Percentiles rank a stretch among this genome's conserved stretches.
These are phyloP conservation scores for Wickerhamomyces strasburgensis DNA, from an alignment of 805 yeast genomes.

Conservation along the genomic window DNA sequence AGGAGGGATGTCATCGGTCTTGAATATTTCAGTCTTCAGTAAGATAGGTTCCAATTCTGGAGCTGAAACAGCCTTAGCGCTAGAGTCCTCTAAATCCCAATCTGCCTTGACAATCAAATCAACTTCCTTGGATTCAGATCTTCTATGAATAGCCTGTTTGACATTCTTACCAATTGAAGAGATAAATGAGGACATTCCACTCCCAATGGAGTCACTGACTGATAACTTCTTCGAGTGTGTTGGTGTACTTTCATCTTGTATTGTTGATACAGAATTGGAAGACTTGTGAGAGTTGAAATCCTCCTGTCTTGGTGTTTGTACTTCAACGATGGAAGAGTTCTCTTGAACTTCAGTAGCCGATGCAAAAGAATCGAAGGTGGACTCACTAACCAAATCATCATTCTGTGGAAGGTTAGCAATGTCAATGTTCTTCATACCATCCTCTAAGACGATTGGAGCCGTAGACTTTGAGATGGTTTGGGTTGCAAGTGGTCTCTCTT, in stretches of 20 bases:
- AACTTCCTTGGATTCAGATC: not conserved
- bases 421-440: slow-evolving; percentile 18
- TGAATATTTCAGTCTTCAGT: no score
- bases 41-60: no score
- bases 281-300: slow-evolving; percentile 13
- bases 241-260: slow-evolving; percentile 5
- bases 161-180: not conserved
- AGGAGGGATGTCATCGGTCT: no score
- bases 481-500: slow-evolving; percentile 20
- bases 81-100: no score
- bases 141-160: slow-evolving; percentile 1
- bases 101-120: no score
- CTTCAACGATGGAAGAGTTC: slow-evolving; percentile 5
- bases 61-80: no score
- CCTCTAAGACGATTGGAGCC: slow-evolving; percentile 12
- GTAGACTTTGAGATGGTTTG: slow-evolving; percentile 7
- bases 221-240: slow-evolving; percentile 18
- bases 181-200: slow-evolving; percentile 12
- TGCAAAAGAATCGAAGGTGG: slow-evolving; percentile 19
- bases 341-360: slow-evolving; percentile 22
- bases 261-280: slow-evolving; percentile 19
- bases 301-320: not conserved
- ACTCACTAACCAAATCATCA: slow-evolving; percentile 13
- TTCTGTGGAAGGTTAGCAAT: slow-evolving; percentile 4
- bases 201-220: slow-evolving; percentile 19